Evolutionary conservation across 2,329 filamentous ascomycete genomes (phyloP).

Genomic region (Blastomyces silverae): DNA sequence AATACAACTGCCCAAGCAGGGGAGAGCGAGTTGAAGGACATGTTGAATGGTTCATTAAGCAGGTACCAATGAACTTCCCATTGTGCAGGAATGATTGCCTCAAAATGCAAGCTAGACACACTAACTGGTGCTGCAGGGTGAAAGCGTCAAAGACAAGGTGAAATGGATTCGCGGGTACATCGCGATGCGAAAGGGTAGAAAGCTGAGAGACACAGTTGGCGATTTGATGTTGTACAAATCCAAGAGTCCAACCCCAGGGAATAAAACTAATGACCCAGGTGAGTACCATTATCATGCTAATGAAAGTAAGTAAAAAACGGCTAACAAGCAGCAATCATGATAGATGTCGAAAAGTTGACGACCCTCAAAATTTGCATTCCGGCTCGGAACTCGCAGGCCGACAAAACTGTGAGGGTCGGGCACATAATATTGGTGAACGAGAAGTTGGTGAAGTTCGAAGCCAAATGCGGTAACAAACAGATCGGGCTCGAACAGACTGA

Average conservation of each 20-base stretch:
- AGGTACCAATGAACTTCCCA: constrained; percentile 12
- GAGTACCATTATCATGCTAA: background rate
- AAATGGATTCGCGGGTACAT: constrained; percentile 18
- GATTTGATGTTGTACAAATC: constrained; percentile 14
- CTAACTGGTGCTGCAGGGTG: constrained; percentile 8
- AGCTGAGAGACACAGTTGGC: background rate
- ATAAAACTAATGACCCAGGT: constrained; percentile 3
- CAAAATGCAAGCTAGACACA: background rate
- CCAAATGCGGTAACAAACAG: background rate
- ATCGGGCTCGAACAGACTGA: background rate
- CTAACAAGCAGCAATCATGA: background rate
- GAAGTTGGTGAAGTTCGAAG: background rate
- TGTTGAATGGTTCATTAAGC: constrained; percentile 18
- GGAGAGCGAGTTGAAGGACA: constrained; percentile 12
- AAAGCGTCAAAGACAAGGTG: constrained; percentile 4
- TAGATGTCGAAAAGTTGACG: constrained; percentile 11
- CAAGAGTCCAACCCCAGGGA: constrained; percentile 7
- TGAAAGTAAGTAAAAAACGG: background rate
- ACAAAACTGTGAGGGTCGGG: constrained; percentile 3
- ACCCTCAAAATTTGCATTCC: constrained; percentile 8
- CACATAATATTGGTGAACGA: background rate
- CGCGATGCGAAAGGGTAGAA: background rate
- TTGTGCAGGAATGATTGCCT: too few relatives aligned
- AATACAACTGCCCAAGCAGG: constrained; percentile 15
- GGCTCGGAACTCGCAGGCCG: background rate